Conservation (phyloP, 1,284 basidiomycete genomes). For the Cerrena zonata region DNA sequence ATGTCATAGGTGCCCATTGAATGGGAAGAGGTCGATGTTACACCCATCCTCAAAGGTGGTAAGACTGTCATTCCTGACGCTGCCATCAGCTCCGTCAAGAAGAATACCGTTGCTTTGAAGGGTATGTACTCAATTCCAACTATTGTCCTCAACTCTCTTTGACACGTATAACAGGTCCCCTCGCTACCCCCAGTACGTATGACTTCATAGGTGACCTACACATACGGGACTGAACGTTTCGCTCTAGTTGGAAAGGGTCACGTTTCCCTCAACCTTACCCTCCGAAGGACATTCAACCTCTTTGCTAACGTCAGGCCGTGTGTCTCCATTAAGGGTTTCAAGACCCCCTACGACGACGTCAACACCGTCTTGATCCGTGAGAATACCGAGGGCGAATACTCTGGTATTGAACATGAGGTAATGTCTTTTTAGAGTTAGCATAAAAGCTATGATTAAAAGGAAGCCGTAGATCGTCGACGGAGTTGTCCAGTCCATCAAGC, state of each 20-base stretch:
- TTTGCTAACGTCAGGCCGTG: constrained; percentile 99
- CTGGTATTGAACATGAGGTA: constrained; percentile 96
- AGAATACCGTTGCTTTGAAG: constrained; percentile 97
- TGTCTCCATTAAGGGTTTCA: constrained; percentile 92
- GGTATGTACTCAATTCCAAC: constrained; percentile 59
- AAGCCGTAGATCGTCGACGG: constrained; percentile 78
- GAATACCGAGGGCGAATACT: constrained; percentile 99
- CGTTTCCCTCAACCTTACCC: constrained; percentile 94
- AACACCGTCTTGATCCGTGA: constrained; percentile 98
- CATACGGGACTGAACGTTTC: constrained; percentile 2
- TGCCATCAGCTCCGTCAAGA: constrained; percentile 89
- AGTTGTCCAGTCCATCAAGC: constrained; percentile 99
- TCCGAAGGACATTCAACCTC: constrained; percentile 94
- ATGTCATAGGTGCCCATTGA: constrained; percentile 78
- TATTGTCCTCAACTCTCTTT: constrained; percentile 4
- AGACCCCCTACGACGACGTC: constrained; percentile 97
- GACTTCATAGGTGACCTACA: constrained; percentile 16
- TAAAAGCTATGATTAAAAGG: constrained; percentile 11
- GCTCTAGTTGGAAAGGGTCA: constrained; percentile 93
- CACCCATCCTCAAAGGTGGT: constrained; percentile 88
- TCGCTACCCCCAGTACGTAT: constrained; percentile 86
- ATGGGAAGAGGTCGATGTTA: constrained; percentile 99
- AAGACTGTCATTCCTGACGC: constrained; percentile 95
- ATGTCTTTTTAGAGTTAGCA: neutral
- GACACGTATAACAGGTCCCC: constrained; percentile 54